Evolutionary conservation across 2,329 filamentous ascomycete species (phyloP).

Genomic region (Ceratocystis colombiana): DNA sequence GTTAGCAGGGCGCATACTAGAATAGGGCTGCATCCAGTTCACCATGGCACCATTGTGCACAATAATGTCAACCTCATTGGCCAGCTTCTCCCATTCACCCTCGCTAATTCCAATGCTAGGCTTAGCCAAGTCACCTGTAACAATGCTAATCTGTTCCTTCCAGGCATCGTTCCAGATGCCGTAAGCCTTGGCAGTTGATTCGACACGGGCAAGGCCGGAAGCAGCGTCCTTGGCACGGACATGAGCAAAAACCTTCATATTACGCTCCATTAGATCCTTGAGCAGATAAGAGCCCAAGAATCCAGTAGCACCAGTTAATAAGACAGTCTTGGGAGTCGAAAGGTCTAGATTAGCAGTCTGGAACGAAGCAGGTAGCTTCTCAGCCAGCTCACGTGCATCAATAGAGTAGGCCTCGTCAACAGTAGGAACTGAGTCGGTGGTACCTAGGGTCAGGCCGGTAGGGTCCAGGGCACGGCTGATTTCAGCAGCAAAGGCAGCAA

Average conservation of each 20-base stretch:
- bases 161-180: conserved; percentile 67
- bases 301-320: conserved; percentile 81
- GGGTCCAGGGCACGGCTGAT: conserved; percentile 30
- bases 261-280: conserved; percentile 58
- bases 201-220: conserved; percentile 54
- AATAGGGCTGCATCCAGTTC: conserved; percentile 75
- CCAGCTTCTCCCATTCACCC: conserved; percentile 53
- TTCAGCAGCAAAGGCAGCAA: conserved; percentile 31
- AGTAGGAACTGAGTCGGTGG: conserved; percentile 25
- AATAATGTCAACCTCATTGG: conserved; percentile 57
- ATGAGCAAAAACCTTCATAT: conserved; percentile 58
- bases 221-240: conserved; percentile 58
- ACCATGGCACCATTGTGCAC: conserved; percentile 75
- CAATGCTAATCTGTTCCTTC: conserved; percentile 52
- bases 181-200: conserved; percentile 61
- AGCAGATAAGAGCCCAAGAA: conserved; percentile 79
- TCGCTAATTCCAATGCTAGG: conserved; percentile 63
- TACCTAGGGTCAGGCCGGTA: conserved; percentile 30
- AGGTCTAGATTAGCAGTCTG: conserved; percentile 29
- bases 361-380: conserved; percentile 39
- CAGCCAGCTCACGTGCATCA: conserved; percentile 43
- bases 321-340: conserved; percentile 46
- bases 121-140: conserved; percentile 64
- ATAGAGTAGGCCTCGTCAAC: conserved; percentile 40
- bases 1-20: conserved; percentile 60